A percentile compares a stretch with the other conserved stretches of the same genome.
Evolutionary conservation across 768 basidiomycete species (phyloP).

Genomic region (Hypholoma fasciculare): DNA sequence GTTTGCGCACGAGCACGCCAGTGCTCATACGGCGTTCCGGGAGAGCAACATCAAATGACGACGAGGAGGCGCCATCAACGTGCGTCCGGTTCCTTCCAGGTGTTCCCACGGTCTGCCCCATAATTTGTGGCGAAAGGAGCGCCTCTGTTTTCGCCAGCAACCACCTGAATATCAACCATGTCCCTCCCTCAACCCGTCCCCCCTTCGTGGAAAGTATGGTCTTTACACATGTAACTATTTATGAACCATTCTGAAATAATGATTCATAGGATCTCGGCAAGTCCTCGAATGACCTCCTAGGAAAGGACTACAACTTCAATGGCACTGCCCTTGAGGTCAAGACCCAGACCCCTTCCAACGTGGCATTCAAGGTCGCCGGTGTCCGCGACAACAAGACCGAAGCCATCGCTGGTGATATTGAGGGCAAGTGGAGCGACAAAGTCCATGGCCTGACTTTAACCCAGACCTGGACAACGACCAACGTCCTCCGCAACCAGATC

Average conservation of each 20-base stretch:
- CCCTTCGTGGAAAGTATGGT: constrained; percentile 92
- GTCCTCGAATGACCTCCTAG: constrained; percentile 92
- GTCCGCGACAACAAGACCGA: constrained; percentile 71
- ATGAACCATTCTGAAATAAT: constrained; percentile 8
- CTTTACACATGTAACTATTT: neutral
- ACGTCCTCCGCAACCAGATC: constrained; percentile 86
- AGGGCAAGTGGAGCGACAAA: constrained; percentile 92
- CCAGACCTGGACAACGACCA: constrained; percentile 93
- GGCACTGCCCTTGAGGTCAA: constrained; percentile 79
- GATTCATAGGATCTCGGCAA: constrained; percentile 84
- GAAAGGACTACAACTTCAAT: constrained; percentile 88
- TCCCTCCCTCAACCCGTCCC: constrained; percentile 95
- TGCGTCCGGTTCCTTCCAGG: constrained; percentile 18
- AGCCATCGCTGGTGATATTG: constrained; percentile 85
- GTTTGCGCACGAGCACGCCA: neutral
- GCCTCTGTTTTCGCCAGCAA: constrained; percentile 10
- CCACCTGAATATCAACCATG: constrained; percentile 50
- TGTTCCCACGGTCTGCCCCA: constrained; percentile 20
- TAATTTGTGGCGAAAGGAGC: constrained; percentile 13
- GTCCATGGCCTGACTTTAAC: constrained; percentile 94
- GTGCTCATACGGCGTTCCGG: too few species aligned
- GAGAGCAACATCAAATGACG: neutral
- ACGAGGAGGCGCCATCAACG: constrained; percentile 15
- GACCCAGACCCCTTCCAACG: constrained; percentile 85
- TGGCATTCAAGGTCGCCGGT: constrained; percentile 93